Evolutionary conservation across 106 monocot species (phyloP).

Genomic region (Acorus gramineus): DNA sequence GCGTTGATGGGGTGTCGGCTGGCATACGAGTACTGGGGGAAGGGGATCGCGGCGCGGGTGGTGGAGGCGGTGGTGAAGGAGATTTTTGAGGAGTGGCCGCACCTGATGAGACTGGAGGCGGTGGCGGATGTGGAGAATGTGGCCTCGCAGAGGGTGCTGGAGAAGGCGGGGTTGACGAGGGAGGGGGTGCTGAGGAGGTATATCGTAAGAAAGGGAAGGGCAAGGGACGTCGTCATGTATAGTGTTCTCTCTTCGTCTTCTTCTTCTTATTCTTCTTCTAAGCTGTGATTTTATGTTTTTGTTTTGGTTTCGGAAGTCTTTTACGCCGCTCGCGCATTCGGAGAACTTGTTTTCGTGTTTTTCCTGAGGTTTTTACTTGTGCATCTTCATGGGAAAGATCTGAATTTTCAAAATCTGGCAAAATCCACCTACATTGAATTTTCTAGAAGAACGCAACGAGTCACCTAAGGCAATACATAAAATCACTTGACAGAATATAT

Average conservation of each 20-base stretch:
- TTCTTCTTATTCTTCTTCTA: too few relatives aligned
- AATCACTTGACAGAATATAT: too few relatives aligned
- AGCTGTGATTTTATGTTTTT: too few relatives aligned
- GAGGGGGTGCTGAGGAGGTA: slow-evolving; percentile 26
- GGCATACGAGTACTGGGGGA: slow-evolving; percentile 24
- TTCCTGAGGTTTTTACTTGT: too few relatives aligned
- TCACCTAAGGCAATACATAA: too few relatives aligned
- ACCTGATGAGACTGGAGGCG: slow-evolving; percentile 26
- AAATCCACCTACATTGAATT: too few relatives aligned
- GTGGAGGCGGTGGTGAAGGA: slow-evolving; percentile 6
- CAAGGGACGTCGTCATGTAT: slow-evolving; percentile 25
- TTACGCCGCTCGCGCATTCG: too few relatives aligned
- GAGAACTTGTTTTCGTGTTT: too few relatives aligned
- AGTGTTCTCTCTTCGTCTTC: neutral
- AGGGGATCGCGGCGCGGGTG: slow-evolving; percentile 17
- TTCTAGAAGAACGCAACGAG: too few relatives aligned
- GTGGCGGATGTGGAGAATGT: slow-evolving; percentile 23
- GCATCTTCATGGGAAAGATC: too few relatives aligned
- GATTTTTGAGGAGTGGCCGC: slow-evolving; percentile 11
- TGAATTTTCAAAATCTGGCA: too few relatives aligned
- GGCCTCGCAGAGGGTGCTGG: slow-evolving; percentile 26
- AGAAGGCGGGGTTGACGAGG: slow-evolving; percentile 24
- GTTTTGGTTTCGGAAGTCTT: too few relatives aligned
- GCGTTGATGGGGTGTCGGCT: slow-evolving; percentile 22
- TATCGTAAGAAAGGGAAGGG: slow-evolving; percentile 5